Evolutionary conservation across 2,329 filamentous ascomycete genomes (phyloP), one percentile per base, ranked within the genome.

Genomic region (Parafenestella ontariensis): DNA sequence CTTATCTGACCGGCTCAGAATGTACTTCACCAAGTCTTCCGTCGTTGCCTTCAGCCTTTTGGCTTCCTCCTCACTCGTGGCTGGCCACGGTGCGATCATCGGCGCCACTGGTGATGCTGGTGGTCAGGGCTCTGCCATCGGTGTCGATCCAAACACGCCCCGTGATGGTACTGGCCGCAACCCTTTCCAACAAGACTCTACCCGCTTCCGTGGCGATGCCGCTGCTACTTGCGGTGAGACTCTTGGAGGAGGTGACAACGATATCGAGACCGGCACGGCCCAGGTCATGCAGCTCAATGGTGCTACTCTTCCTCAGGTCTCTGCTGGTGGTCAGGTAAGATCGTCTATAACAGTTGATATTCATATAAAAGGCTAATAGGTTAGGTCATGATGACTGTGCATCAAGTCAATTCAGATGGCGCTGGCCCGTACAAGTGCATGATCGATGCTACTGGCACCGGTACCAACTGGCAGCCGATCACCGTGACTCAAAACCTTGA

Each of bases 361-460:
- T n/a, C n/a, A n/a, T n/a, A n/a, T n/a, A n/a, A n/a, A n/a, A n/a
- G n/a, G n/a, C n/a, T n/a, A n/a, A n/a, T n/a, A n/a, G n/a, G n/a
- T n/a, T n/a, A 79, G 50, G 64, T 89, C 56, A 76, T 76, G 62
- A 88, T 89, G 80, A 88, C 85, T 1, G 77, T 89, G 9, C 87
- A 88, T 76, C 86, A 89, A 71, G 85, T 89, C 71, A 89, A 89
- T 74, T 79, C 79, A 33, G 87, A 89, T 61, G 87, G 87, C 53
- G 87, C 84, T 54, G 87, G 87, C 10, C 86, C 86, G 1, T 89
- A 87, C 74, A 82, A 78, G 6, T 88, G 86, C 77, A 85, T 85
- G 80, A 86, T 89, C 69, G 87, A 87, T 66, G 73, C 78, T 50
- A 85, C 86, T 52, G 87, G 78, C 51, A 86, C 85, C 4, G 86